Conservation (phyloP, 768 basidiomycete genomes). For the Panaeolus papilionaceus region DNA sequence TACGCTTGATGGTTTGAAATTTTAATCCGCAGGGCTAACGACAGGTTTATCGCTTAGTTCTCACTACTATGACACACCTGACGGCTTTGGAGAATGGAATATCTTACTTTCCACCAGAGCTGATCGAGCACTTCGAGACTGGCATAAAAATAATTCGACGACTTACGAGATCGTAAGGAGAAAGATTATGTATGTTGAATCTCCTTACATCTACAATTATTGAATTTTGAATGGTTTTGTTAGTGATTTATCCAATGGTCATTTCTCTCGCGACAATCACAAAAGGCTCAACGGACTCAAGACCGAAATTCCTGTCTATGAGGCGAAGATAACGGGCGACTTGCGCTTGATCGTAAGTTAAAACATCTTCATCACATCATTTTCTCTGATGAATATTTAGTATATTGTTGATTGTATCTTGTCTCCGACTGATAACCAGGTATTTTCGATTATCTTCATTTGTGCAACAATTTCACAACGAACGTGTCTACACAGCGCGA, state of each 20-base stretch:
- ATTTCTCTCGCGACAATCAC: constrained; percentile 70
- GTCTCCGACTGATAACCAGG: constrained; percentile 31
- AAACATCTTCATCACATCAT: not conserved
- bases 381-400: constrained; percentile 30
- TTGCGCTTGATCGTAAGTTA: constrained; percentile 50
- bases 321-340: constrained; percentile 66
- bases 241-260: constrained; percentile 70
- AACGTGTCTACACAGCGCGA: constrained; percentile 3
- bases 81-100: constrained; percentile 67
- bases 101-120: constrained; percentile 57
- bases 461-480: too few species aligned
- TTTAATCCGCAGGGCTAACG: not conserved
- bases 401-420: constrained; percentile 53
- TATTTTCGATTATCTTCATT: not conserved
- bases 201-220: not conserved
- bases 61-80: constrained; percentile 55
- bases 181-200: constrained; percentile 59
- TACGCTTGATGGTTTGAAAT: constrained; percentile 19
- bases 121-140: constrained; percentile 49
- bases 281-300: constrained; percentile 52
- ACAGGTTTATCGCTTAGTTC: constrained; percentile 23
- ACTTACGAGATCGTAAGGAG: constrained; percentile 58
- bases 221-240: not conserved
- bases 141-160: constrained; percentile 46
- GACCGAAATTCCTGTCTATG: constrained; percentile 59